Evolutionary conservation across 2,329 filamentous ascomycete genomes (phyloP).

Genomic region (Penicillium verrucosum): DNA sequence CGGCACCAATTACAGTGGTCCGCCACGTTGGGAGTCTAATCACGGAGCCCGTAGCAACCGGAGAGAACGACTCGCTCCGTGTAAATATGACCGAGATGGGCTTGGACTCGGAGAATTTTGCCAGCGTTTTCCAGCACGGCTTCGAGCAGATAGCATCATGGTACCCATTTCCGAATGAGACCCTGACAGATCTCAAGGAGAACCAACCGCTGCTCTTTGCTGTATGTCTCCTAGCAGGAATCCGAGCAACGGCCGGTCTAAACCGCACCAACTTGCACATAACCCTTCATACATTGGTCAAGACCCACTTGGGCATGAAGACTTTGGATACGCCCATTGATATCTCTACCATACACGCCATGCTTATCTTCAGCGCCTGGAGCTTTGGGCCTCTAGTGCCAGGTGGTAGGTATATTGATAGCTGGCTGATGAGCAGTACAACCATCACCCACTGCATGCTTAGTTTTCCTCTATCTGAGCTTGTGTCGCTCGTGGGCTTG

Average conservation of each 20-base stretch:
- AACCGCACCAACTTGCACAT: slow-evolving; percentile 6
- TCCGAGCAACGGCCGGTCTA: slow-evolving; percentile 6
- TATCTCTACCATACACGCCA: slow-evolving; percentile 6
- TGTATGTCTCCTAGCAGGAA: slow-evolving; percentile 6
- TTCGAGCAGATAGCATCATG: slow-evolving; percentile 9
- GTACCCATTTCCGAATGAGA: slow-evolving; percentile 8
- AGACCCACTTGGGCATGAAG: slow-evolving; percentile 6
- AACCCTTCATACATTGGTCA: slow-evolving; percentile 8
- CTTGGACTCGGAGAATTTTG: slow-evolving; percentile 5
- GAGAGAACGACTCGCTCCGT: slow-evolving; percentile 4
- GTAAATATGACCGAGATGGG: slow-evolving; percentile 9
- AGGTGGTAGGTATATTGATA: slow-evolving; percentile 8
- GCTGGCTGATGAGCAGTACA: slow-evolving; percentile 11
- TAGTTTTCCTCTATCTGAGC: slow-evolving; percentile 4
- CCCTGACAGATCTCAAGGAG: slow-evolving; percentile 4
- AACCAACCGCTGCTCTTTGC: slow-evolving; percentile 9
- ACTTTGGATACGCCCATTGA: slow-evolving; percentile 6
- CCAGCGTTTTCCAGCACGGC: slow-evolving; percentile 3
- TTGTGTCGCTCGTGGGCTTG: background rate
- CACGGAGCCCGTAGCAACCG: slow-evolving; percentile 4
- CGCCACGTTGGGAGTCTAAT: slow-evolving; percentile 9
- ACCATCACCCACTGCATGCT: slow-evolving; percentile 10
- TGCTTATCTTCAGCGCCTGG: slow-evolving; percentile 9
- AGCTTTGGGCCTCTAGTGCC: slow-evolving; percentile 7
- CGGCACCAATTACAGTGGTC: slow-evolving; percentile 11